Conservation (phyloP, 257 asterid species). For the Linaria vulgaris region DNA sequence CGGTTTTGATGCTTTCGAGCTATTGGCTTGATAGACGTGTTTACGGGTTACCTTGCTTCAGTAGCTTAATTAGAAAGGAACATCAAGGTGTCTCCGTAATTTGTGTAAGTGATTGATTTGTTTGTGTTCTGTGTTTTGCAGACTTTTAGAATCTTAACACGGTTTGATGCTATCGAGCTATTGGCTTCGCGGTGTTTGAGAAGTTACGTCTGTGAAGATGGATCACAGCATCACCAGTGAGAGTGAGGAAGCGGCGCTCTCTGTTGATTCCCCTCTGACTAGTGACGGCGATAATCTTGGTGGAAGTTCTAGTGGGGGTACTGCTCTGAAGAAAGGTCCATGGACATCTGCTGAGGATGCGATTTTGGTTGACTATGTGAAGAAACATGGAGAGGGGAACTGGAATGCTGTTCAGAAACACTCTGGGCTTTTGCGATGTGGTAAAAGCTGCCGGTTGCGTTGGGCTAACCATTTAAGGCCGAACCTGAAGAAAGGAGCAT, state of each 20-base stretch:
- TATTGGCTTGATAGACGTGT: too few species aligned
- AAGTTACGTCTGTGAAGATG: constrained; percentile 29
- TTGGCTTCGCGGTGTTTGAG: constrained; percentile 23
- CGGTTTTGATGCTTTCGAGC: too few species aligned
- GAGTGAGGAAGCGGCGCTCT: constrained; percentile 52
- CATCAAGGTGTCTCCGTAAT: neutral
- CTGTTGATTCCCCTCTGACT: constrained; percentile 53
- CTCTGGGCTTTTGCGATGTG: constrained; percentile 68
- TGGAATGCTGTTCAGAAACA: constrained; percentile 75
- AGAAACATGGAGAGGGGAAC: constrained; percentile 66
- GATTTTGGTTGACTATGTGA: constrained; percentile 59
- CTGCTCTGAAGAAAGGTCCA: constrained; percentile 65
- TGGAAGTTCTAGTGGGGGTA: constrained; percentile 39
- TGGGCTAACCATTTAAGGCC: constrained; percentile 84
- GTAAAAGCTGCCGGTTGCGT: constrained; percentile 66
- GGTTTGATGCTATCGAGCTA: constrained; percentile 33
- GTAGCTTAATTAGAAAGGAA: neutral
- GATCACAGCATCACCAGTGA: constrained; percentile 37
- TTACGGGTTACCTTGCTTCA: constrained; percentile 1
- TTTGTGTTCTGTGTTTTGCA: neutral
- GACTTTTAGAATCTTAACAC: neutral
- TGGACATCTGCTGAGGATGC: constrained; percentile 72
- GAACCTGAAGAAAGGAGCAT: constrained; percentile 66
- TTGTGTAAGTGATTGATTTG: neutral
- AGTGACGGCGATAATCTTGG: constrained; percentile 46